Conservation (phyloP, 176 grass and related monocot species). For the Oryza meridionalis region DNA sequence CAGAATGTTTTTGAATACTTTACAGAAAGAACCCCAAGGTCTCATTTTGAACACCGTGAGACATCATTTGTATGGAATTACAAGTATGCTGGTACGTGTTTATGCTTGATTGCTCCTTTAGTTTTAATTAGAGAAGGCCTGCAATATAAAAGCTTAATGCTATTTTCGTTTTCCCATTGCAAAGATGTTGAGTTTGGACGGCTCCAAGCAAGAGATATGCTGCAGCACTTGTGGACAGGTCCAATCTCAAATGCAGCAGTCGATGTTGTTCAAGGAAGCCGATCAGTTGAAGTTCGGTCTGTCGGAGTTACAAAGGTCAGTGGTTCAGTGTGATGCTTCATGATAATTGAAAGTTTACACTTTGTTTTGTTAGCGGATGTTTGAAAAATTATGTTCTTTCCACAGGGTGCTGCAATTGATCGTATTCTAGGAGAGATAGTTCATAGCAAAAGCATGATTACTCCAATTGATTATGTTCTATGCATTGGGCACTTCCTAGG, state of each 20-base stretch:
- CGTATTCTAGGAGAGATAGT: slow-evolving; percentile 97
- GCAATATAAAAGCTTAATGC: slow-evolving; percentile 16
- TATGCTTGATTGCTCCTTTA: neutral
- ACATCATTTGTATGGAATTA: slow-evolving; percentile 99
- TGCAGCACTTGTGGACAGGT: slow-evolving; percentile 97
- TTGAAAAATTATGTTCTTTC: slow-evolving; percentile 36
- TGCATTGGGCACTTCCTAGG: slow-evolving; percentile 95
- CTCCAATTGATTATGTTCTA: slow-evolving; percentile 97
- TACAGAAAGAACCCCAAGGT: slow-evolving; percentile 95
- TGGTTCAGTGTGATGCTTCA: slow-evolving; percentile 26
- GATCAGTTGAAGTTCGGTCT: slow-evolving; percentile 95
- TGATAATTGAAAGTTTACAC: slow-evolving; percentile 5
- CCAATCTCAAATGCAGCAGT: slow-evolving; percentile 98
- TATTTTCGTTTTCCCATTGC: slow-evolving; percentile 27
- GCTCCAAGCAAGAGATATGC: slow-evolving; percentile 99
- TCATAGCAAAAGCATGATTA: slow-evolving; percentile 94
- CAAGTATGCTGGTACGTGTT: slow-evolving; percentile 85
- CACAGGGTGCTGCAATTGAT: slow-evolving; percentile 96
- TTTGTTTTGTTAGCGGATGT: slow-evolving; percentile 33
- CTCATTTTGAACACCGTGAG: slow-evolving; percentile 98
- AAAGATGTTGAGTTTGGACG: slow-evolving; percentile 98
- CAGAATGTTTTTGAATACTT: slow-evolving; percentile 99
- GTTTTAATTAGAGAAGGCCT: neutral
- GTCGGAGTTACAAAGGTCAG: slow-evolving; percentile 97
- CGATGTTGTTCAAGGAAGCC: slow-evolving; percentile 98